A percentile compares a stretch with the other conserved stretches of the same genome.
Evolutionary conservation across 768 basidiomycete genomes (phyloP).

Genomic region (Cyathus striatus): DNA sequence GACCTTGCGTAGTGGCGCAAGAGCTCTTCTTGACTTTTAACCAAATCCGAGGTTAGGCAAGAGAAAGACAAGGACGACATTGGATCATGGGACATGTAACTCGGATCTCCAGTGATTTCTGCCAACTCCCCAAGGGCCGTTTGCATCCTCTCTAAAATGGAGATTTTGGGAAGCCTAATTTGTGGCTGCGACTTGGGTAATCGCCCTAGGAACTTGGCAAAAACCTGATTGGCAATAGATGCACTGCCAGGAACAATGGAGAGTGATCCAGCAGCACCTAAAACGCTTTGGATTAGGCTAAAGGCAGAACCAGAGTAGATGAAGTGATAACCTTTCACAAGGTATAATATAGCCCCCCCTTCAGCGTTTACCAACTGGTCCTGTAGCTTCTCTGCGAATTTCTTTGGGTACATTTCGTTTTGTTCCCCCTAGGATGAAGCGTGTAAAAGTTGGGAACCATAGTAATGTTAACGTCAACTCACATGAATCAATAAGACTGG

Average conservation of each 20-base stretch:
- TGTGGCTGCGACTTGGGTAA: slow-evolving; percentile 48
- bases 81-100: slow-evolving; percentile 47
- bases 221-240: slow-evolving; percentile 60
- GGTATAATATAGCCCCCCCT: slow-evolving; percentile 46
- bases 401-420: slow-evolving; percentile 46
- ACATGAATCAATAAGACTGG: slow-evolving; percentile 73
- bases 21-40: slow-evolving; percentile 45
- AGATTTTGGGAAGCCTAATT: slow-evolving; percentile 26
- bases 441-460: slow-evolving; percentile 1
- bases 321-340: slow-evolving; percentile 51
- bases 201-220: slow-evolving; percentile 55
- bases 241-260: slow-evolving; percentile 50
- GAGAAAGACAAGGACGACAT: slow-evolving; percentile 65
- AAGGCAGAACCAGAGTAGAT: neutral
- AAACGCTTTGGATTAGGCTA: neutral
- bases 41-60: slow-evolving; percentile 47
- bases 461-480: slow-evolving; percentile 6
- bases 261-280: slow-evolving; percentile 53
- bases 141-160: slow-evolving; percentile 45
- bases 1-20: slow-evolving; percentile 42
- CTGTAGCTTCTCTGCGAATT: slow-evolving; percentile 51
- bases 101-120: slow-evolving; percentile 40
- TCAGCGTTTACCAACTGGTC: slow-evolving; percentile 44
- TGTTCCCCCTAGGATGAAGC: slow-evolving; percentile 50
- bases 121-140: slow-evolving; percentile 49